These are phyloP conservation scores for Tympanopsis confertula DNA, from an alignment of 2,329 filamentous ascomycete species.

Conservation along the genomic window DNA sequence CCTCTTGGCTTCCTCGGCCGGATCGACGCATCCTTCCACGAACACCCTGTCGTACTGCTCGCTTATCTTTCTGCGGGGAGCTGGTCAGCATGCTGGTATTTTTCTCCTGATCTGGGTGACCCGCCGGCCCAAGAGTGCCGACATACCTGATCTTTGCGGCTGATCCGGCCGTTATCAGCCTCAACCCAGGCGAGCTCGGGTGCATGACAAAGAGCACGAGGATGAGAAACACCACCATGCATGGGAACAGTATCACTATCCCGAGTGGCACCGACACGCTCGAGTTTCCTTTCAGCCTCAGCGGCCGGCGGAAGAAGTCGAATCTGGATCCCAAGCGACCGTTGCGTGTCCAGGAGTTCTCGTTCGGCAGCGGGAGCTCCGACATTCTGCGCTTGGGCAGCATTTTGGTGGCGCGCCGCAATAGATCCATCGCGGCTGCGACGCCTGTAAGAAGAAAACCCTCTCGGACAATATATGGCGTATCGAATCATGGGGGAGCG, in stretches of 20 bases:
- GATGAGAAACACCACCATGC: constrained; percentile 51
- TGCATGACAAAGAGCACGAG: constrained; percentile 51
- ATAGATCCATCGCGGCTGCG: too few relatives aligned
- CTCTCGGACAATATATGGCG: too few relatives aligned
- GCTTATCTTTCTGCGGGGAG: constrained; percentile 43
- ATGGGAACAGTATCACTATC: constrained; percentile 52
- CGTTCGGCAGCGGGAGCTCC: too few relatives aligned
- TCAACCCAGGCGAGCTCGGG: constrained; percentile 44
- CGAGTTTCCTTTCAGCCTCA: constrained; percentile 53
- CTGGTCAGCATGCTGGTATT: constrained; percentile 83
- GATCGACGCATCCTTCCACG: constrained; percentile 54
- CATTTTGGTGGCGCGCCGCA: too few relatives aligned
- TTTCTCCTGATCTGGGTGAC: constrained; percentile 19
- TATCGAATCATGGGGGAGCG: too few relatives aligned
- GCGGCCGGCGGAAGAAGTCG: constrained; percentile 48
- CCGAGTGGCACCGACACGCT: constrained; percentile 53
- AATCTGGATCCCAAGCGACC: constrained; percentile 24
- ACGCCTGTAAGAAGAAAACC: too few relatives aligned
- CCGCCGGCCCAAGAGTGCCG: constrained; percentile 86
- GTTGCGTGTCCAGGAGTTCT: constrained; percentile 38
- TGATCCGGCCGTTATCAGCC: constrained; percentile 49
- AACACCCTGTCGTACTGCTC: constrained; percentile 60
- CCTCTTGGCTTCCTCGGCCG: constrained; percentile 46
- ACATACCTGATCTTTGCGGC: constrained; percentile 50
- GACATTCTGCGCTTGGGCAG: too few relatives aligned